Evolutionary conservation across 1,284 basidiomycete species (phyloP), one percentile per base, ranked within the genome.

Genomic region (Ustilago hordei): DNA sequence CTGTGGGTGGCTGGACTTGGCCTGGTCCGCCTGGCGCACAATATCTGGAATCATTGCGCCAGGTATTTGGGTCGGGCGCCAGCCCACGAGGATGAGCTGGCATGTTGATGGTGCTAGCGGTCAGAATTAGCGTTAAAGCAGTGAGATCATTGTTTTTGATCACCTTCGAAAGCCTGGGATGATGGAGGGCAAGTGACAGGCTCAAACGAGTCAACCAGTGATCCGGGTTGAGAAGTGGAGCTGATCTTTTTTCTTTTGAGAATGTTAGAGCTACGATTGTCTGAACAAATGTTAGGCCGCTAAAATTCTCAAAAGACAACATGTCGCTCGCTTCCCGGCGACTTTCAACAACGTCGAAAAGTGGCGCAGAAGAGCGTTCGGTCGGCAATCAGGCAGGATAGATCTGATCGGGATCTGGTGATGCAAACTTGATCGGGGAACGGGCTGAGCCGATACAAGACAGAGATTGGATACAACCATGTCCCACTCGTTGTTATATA

Each of bases 61-160:
- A 64, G 9, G 54, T 41, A 32, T 41, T 55, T 19, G 58, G 41
- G 35, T 53, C 55, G 28, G 59, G 60, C 45, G 38, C 31, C 34
- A 50, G 58, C 19, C 59, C 62, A 12, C 62, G 62, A 4, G 62
- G 52, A 38, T 57, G 50, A 19, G 68, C 59, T 58, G 68, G 59
- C 68, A 70, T 70, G n/a, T 15, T 36, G 12, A 34, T 3, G 15
- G 19, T 13, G 28, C 3, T 31, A 19, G 4, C 0, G 31, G 23
- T 0, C 9, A 13, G 41, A 23, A 28, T 3, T 3, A 28, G 23
- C 23, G 23, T 28, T 28, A 28, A 28, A 28, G 23, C 23, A 28
- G 23, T 28, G 23, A 28, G 23, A 28, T 28, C 23, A 28, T 28
- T 28, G 23, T 3, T 28, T 28, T 3, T 28, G 23, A 28, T 28